These are phyloP conservation scores for Fusarium albosuccineum DNA, from an alignment of 2,329 filamentous ascomycete genomes.

Conservation along the genomic window DNA sequence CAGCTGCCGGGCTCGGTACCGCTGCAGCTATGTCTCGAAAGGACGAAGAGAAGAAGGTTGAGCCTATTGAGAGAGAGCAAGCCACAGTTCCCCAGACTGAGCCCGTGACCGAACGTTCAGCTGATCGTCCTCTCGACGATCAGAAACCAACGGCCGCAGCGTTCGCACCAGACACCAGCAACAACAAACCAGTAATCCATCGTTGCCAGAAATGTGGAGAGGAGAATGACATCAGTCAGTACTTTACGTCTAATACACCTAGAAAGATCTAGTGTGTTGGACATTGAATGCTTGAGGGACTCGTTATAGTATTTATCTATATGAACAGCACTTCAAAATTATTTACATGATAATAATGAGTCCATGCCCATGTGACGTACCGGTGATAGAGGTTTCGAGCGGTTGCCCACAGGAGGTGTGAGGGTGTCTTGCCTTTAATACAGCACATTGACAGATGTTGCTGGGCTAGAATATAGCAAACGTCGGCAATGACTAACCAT, in stretches of 20 bases:
- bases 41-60: conserved; percentile 2
- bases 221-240: conserved; percentile 26
- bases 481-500: no score
- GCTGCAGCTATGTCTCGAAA: conserved; percentile 8
- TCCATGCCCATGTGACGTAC: no score
- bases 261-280: not conserved
- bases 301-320: not conserved
- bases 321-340: not conserved
- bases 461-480: no score
- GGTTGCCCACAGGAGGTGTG: no score
- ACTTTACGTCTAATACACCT: conserved; percentile 6
- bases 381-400: no score
- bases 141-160: not conserved
- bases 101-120: not conserved
- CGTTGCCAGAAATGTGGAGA: conserved; percentile 31
- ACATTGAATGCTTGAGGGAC: not conserved
- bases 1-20: not conserved
- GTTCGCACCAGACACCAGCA: not conserved
- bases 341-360: no score
- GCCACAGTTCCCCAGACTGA: not conserved
- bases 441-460: no score
- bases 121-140: not conserved
- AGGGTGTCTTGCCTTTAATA: no score
- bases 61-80: not conserved
- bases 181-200: conserved; percentile 20